phyloP scores from a whole-genome alignment of 164 flowering plant genomes.

The Platanus orientalis region DNA sequence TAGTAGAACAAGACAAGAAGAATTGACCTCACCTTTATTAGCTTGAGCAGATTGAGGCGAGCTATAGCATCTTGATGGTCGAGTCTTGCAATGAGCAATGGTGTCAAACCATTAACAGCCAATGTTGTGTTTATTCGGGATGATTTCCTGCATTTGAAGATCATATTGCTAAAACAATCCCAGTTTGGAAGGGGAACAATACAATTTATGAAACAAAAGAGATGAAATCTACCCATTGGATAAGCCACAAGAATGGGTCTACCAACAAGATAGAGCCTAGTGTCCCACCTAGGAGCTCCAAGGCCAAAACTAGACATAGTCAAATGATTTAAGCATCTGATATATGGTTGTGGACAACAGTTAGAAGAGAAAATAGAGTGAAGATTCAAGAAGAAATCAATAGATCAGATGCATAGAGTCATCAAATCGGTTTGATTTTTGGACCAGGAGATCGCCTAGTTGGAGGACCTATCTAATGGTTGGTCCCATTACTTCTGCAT shows the following conservation, averaged over 20 bases:
- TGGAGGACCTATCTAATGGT: background rate
- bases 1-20: background rate
- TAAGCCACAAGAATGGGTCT: background rate
- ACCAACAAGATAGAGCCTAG: no score
- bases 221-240: background rate
- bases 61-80: conserved; percentile 98
- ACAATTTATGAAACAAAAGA: background rate
- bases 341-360: no score
- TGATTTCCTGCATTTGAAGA: conserved; percentile 77
- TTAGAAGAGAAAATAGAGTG: background rate
- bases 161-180: background rate
- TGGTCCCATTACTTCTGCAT: background rate
- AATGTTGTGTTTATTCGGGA: conserved; percentile 85
- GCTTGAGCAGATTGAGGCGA: conserved; percentile 85
- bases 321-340: no score
- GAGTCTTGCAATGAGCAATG: conserved; percentile 82
- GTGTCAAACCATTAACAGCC: conserved; percentile 95
- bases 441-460: background rate
- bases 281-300: no score
- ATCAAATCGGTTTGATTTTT: background rate
- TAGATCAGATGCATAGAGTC: background rate
- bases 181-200: conserved; percentile 1
- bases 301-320: no score
- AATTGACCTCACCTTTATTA: conserved; percentile 67
- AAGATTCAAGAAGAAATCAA: no score